Evolutionary conservation across 768 basidiomycete species (phyloP), one percentile per base, ranked within the genome.

Genomic region (Porpolomopsis calyptriformis): DNA sequence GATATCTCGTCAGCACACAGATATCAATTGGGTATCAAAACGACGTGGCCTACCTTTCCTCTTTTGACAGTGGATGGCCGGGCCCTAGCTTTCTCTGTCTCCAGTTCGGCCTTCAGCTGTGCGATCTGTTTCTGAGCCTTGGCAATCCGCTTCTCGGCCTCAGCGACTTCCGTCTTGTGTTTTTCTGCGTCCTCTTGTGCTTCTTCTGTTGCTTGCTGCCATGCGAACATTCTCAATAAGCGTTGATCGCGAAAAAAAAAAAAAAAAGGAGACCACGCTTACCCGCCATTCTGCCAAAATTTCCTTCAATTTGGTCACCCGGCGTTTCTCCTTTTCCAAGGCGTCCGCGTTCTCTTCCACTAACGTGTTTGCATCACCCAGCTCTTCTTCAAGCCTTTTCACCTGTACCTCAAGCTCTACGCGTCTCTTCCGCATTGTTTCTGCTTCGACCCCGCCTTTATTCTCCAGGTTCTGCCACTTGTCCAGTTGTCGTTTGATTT

Each of bases 391-490:
- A 6, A 79, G 59, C 31, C 75, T 71, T 45, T 66, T 64, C 12
- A 78, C 64, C 46, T 75, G 63, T 2, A 73, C 61, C 47, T 86
- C 80, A 9, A 85, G 65, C 25, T 78, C 73, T 8, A 71, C 63
- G 8, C 74, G 73, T 46, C 68, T 64, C 55, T 77, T 79, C 34
- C 77, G 70, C 43, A 72, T 61, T 4, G 63, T 59, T 43, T 80
- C 82, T 7, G 72, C 65, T 25, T 82, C 78, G 14, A 66, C 73
- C 9, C 72, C 77, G 39, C 77, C 82, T 40, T 76, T 78, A 22
- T 65, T 77, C 54, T 86, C 85, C 14, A 85, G 60, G 22, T 60
- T 70, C 54, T 82, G 71, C 82, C 82, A 85, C 55, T 80, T 76
- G 34, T 74, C 73, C 7, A 87, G 63, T 53, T 88, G 85, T 12